Evolutionary conservation across 139 green algal species (phyloP).

Genomic region (Gonium pectorale): DNA sequence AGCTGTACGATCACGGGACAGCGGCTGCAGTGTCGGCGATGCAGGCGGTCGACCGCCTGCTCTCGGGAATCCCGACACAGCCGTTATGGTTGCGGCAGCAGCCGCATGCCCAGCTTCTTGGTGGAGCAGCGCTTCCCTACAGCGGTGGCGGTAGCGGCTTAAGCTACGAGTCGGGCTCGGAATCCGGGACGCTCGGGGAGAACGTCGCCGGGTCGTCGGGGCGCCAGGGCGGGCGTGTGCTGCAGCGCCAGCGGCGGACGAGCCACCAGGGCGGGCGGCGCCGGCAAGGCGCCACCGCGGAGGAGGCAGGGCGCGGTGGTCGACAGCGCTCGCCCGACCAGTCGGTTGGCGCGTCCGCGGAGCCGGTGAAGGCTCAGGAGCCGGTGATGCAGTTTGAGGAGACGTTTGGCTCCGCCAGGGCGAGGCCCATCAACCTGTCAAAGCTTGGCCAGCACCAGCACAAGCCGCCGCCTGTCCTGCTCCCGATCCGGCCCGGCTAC

Average conservation of each 20-base stretch:
- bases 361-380: background rate
- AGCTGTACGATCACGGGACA: background rate
- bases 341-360: background rate
- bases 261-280: background rate
- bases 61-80: background rate
- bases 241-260: background rate
- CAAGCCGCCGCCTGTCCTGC: slow-evolving; percentile 16
- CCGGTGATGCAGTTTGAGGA: background rate
- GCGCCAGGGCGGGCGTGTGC: background rate
- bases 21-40: background rate
- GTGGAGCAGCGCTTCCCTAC: background rate
- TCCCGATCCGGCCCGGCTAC: background rate
- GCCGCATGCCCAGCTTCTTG: background rate
- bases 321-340: background rate
- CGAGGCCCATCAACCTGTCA: background rate
- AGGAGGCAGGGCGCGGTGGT: background rate
- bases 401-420: slow-evolving; percentile 9
- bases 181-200: background rate
- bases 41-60: background rate
- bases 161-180: slow-evolving; percentile 1
- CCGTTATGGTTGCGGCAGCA: background rate
- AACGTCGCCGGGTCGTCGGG: background rate
- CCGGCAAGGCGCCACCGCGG: background rate
- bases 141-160: background rate
- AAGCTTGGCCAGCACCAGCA: slow-evolving; percentile 10